phyloP scores from a whole-genome alignment of 139 green algal genomes.

The Chlamydomonas incerta region DNA sequence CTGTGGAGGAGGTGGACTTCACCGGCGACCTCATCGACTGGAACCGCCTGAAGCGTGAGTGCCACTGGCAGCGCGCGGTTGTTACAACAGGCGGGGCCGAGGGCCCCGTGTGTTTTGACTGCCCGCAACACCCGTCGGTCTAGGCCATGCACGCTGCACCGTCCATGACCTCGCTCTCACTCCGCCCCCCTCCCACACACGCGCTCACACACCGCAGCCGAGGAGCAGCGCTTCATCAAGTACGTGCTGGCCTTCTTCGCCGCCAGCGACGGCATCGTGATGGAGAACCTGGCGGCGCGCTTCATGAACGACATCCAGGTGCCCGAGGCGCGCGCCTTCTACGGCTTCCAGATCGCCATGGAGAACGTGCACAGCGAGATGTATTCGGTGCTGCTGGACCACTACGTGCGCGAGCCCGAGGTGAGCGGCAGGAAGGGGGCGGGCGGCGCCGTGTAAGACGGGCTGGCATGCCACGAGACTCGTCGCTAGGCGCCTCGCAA shows the following conservation, averaged over 20 bases:
- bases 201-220: neutral
- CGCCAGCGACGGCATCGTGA: constrained; percentile 96
- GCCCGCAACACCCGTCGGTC: neutral
- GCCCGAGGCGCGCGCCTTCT: constrained; percentile 94
- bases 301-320: constrained; percentile 97
- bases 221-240: constrained; percentile 96
- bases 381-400: constrained; percentile 98
- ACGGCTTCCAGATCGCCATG: constrained; percentile 99
- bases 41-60: constrained; percentile 79
- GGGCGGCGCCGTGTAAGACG: neutral
- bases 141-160: neutral
- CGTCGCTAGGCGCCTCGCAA: too few relatives aligned
- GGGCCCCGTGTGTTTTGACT: too few relatives aligned
- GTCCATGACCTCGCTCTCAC: neutral
- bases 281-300: constrained; percentile 94
- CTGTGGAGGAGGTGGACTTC: constrained; percentile 98
- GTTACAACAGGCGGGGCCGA: too few relatives aligned
- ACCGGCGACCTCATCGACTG: constrained; percentile 92
- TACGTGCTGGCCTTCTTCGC: constrained; percentile 99
- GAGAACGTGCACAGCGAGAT: constrained; percentile 99
- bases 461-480: too few relatives aligned
- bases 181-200: neutral
- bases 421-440: neutral
- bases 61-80: too few relatives aligned
- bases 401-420: constrained; percentile 94